phyloP scores from a whole-genome alignment of 768 basidiomycete genomes.

The Russula brevipes region DNA sequence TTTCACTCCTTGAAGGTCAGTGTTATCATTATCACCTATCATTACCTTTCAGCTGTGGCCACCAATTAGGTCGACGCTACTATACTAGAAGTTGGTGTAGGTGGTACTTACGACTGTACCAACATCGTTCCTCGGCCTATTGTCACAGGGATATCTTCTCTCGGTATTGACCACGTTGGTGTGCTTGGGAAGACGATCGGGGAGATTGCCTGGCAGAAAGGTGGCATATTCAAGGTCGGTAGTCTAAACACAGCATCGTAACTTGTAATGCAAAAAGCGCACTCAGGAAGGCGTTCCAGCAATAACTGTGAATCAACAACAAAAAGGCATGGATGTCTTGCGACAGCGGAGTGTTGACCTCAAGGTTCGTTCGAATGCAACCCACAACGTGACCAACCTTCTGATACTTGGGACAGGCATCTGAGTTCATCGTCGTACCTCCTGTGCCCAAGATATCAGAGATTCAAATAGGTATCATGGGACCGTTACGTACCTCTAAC shows the following conservation, averaged over 20 bases:
- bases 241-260: neutral
- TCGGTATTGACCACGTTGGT: constrained; percentile 88
- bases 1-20: constrained; percentile 68
- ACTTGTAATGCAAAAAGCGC: neutral
- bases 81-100: constrained; percentile 93
- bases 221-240: constrained; percentile 88
- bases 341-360: constrained; percentile 57
- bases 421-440: constrained; percentile 62
- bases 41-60: neutral
- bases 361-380: constrained; percentile 46
- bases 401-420: constrained; percentile 42
- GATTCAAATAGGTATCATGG: constrained; percentile 55
- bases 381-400: neutral
- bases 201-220: constrained; percentile 94
- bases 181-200: constrained; percentile 82
- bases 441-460: constrained; percentile 43
- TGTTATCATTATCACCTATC: neutral
- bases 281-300: constrained; percentile 75
- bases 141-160: constrained; percentile 83
- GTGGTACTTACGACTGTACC: constrained; percentile 90
- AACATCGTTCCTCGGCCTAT: constrained; percentile 89
- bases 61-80: constrained; percentile 69
- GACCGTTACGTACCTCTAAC: neutral
- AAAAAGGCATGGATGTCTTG: constrained; percentile 64
- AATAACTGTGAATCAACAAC: constrained; percentile 72